These are phyloP conservation scores for Micractinium sp. DNA, from an alignment of 139 green algal genomes.

Conservation along the genomic window DNA sequence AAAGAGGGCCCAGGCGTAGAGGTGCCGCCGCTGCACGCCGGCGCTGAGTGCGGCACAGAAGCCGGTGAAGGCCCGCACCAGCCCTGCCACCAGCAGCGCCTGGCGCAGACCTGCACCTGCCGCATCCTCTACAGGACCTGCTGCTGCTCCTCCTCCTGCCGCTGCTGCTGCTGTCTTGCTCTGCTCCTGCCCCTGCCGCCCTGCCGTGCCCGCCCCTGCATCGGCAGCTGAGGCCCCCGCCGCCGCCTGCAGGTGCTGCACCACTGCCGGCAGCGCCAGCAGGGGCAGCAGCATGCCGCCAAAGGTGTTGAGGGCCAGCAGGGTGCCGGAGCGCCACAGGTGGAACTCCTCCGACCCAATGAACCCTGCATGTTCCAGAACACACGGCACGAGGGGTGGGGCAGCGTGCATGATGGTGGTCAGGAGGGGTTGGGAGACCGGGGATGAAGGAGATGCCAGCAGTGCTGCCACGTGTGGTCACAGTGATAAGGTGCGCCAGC, in stretches of 20 bases:
- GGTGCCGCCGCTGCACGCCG: constrained; percentile 74
- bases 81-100: constrained; percentile 19
- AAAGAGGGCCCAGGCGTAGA: constrained; percentile 93
- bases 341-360: constrained; percentile 84
- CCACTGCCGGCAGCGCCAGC: constrained; percentile 47
- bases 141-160: background rate
- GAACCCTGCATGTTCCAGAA: constrained; percentile 80
- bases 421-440: background rate
- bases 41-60: constrained; percentile 59
- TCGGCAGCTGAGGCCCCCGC: background rate
- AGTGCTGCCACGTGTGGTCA: no score
- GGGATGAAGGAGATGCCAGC: background rate
- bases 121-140: background rate
- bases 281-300: constrained; percentile 52
- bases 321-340: constrained; percentile 54
- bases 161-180: background rate
- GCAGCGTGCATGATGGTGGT: background rate
- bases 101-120: background rate
- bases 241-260: background rate
- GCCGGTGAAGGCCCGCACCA: constrained; percentile 9
- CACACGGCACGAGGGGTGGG: background rate
- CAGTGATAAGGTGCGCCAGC: background rate
- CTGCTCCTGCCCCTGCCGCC: background rate
- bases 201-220: background rate
- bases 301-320: constrained; percentile 88